These are phyloP conservation scores for Jimgerdemannia lactiflua DNA, from an alignment of 192 early-diverging fungal species.

Conservation along the genomic window DNA sequence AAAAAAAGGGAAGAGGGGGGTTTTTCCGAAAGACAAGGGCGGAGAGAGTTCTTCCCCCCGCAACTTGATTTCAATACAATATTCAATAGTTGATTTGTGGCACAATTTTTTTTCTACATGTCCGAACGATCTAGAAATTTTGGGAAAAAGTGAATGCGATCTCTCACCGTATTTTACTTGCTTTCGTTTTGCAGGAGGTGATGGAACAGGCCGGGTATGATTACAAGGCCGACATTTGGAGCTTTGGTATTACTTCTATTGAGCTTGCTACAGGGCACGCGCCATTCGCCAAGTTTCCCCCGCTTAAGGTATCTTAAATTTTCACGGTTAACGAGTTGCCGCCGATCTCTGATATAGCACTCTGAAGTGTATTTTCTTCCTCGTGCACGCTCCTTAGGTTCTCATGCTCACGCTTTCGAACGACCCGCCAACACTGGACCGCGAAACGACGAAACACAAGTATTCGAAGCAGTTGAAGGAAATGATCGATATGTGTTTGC, in stretches of 20 bases:
- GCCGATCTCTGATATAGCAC: not conserved
- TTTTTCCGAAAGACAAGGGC: too few species aligned
- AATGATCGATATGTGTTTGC: slow-evolving; percentile 80
- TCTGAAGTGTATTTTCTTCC: not conserved
- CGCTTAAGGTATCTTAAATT: too few species aligned
- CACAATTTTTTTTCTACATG: too few species aligned
- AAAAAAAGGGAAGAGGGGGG: too few species aligned
- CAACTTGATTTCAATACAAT: too few species aligned
- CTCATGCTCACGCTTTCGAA: slow-evolving; percentile 86
- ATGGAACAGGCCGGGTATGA: slow-evolving; percentile 91
- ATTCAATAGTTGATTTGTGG: too few species aligned
- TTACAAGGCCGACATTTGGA: slow-evolving; percentile 91
- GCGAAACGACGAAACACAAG: slow-evolving; percentile 69
- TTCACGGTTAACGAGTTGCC: slow-evolving; percentile 11
- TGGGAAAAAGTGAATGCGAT: too few species aligned
- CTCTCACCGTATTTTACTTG: too few species aligned
- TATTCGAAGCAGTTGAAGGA: slow-evolving; percentile 81
- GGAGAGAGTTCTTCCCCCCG: too few species aligned
- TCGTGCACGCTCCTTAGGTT: too few species aligned
- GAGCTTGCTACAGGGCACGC: slow-evolving; percentile 87
- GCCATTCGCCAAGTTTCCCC: slow-evolving; percentile 86
- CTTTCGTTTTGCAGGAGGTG: too few species aligned
- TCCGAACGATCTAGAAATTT: too few species aligned
- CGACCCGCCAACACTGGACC: slow-evolving; percentile 81
- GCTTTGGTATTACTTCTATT: slow-evolving; percentile 85